Evolutionary conservation across 1,139 yeast species (phyloP).

Genomic region (Lodderomyces orthopsilosis): DNA sequence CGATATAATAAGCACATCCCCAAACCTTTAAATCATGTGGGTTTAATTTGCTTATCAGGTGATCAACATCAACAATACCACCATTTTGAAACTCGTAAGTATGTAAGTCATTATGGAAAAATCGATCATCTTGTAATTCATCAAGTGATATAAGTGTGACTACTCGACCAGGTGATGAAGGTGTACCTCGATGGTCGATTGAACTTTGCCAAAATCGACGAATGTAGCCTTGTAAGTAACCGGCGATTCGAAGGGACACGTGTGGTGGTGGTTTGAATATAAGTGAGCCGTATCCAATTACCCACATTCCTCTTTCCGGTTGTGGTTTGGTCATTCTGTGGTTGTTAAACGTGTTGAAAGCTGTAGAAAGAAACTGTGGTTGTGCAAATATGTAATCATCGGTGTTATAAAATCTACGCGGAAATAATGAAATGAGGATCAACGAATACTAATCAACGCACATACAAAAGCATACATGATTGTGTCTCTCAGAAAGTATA

Average conservation of each 20-base stretch:
- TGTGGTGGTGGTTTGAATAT: conserved; percentile 91
- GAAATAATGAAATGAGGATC: too few relatives aligned
- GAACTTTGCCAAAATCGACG: conserved; percentile 92
- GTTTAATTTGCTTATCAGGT: conserved; percentile 21
- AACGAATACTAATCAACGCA: too few relatives aligned
- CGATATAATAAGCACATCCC: conserved; percentile 87
- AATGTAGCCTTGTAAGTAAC: conserved; percentile 70
- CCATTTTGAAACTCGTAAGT: conserved; percentile 32
- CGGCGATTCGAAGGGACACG: conserved; percentile 58
- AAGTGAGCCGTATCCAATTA: conserved; percentile 88
- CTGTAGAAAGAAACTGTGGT: neutral
- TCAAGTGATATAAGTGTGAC: conserved; percentile 68
- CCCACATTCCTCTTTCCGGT: conserved; percentile 54
- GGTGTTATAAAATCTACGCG: neutral
- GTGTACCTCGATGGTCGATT: conserved; percentile 88
- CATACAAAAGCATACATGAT: too few relatives aligned
- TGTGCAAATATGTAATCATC: neutral
- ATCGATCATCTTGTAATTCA: conserved; percentile 42
- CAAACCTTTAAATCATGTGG: conserved; percentile 56
- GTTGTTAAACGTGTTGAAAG: neutral
- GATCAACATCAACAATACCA: conserved; percentile 13
- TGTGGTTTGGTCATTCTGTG: neutral
- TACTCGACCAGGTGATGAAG: conserved; percentile 81
- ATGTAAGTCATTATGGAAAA: conserved; percentile 47
- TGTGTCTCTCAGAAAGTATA: neutral